A percentile compares a stretch with the other conserved stretches of the same genome.
Conservation (phyloP, 2,329 filamentous ascomycete genomes). For the Aspergillus calidoustus region DNA sequence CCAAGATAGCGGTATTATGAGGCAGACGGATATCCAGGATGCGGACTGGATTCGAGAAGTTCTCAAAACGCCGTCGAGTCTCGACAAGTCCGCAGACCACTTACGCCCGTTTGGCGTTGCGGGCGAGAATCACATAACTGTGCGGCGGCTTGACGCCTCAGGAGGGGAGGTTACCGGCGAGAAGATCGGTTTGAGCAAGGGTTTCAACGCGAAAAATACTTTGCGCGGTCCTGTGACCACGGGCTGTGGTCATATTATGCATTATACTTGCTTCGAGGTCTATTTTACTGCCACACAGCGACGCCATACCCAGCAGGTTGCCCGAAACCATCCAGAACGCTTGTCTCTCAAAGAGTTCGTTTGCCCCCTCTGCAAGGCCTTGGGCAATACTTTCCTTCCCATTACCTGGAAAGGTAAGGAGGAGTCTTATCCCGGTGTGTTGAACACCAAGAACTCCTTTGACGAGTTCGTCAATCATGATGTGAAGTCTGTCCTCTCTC, state of each 20-base stretch:
- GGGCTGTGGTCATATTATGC: constrained; percentile 98
- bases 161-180: constrained; percentile 75
- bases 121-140: constrained; percentile 77
- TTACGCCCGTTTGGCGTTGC: constrained; percentile 90
- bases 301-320: constrained; percentile 89
- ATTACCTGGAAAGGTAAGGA: constrained; percentile 95
- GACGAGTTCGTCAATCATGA: constrained; percentile 69
- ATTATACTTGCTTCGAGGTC: constrained; percentile 91
- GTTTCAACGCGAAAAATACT: constrained; percentile 73
- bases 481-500: constrained; percentile 54
- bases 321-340: constrained; percentile 87
- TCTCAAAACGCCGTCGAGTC: constrained; percentile 73
- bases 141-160: constrained; percentile 74
- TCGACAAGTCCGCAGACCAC: constrained; percentile 82
- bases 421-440: constrained; percentile 76
- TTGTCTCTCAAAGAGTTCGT: constrained; percentile 84
- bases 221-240: constrained; percentile 79
- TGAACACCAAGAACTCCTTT: constrained; percentile 66
- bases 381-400: constrained; percentile 92
- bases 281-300: constrained; percentile 84
- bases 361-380: constrained; percentile 93
- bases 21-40: constrained; percentile 83
- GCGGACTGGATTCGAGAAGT: constrained; percentile 84
- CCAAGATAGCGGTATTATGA: constrained; percentile 80
- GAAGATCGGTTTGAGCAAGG: constrained; percentile 83